phyloP scores from a whole-genome alignment of 495 filamentous ascomycete genomes.

The Xylaria grammica region DNA sequence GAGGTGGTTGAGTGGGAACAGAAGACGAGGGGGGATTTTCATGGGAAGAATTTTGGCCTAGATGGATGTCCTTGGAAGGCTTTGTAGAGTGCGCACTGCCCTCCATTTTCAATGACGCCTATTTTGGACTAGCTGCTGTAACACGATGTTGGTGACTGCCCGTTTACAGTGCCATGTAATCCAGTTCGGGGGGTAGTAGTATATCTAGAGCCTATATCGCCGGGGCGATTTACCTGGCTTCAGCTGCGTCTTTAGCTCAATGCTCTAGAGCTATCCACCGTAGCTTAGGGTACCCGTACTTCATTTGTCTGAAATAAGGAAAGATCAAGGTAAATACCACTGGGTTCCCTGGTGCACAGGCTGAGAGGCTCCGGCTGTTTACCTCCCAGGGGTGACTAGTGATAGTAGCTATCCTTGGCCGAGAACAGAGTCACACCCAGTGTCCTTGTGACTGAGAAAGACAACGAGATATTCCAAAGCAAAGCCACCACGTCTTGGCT shows the following conservation, averaged over 20 bases:
- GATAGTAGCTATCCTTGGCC: not conserved
- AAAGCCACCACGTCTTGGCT: no score
- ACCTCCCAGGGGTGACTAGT: not conserved
- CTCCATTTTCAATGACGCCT: conserved; percentile 7
- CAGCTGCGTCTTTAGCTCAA: not conserved
- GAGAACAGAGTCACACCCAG: not conserved
- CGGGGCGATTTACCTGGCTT: not conserved
- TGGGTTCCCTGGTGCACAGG: not conserved
- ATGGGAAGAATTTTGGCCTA: not conserved
- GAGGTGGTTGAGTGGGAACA: not conserved
- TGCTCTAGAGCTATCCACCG: not conserved
- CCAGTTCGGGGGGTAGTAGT: not conserved
- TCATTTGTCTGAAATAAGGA: not conserved
- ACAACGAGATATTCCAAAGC: no score
- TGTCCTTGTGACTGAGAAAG: no score
- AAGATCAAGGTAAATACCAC: not conserved
- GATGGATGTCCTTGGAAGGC: not conserved
- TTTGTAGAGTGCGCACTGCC: not conserved
- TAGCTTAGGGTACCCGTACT: not conserved
- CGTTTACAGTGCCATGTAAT: not conserved
- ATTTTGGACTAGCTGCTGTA: not conserved
- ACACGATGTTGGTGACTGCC: not conserved
- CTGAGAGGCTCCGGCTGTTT: not conserved
- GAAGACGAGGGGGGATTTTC: not conserved
- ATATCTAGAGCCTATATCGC: not conserved